phyloP scores from a whole-genome alignment of 2,329 filamentous ascomycete genomes.

The Thielaviopsis ethacetica region DNA sequence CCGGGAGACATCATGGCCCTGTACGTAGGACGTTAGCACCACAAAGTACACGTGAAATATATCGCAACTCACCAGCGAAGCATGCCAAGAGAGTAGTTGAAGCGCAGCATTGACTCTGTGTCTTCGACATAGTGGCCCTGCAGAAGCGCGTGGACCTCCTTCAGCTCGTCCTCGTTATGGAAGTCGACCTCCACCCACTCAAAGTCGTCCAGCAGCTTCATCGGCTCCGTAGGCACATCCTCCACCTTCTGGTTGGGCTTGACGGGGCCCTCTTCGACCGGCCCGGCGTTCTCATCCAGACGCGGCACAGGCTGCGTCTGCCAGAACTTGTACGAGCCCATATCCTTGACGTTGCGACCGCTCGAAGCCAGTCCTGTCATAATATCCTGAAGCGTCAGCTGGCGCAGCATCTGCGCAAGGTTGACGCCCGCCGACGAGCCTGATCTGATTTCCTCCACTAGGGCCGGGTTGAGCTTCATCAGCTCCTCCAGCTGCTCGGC shows the following conservation, averaged over 20 bases:
- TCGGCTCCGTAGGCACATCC: conserved; percentile 61
- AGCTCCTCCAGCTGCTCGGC: conserved; percentile 47
- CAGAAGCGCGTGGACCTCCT: conserved; percentile 82
- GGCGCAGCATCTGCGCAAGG: conserved; percentile 38
- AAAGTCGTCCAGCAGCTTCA: conserved; percentile 63
- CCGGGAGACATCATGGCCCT: conserved; percentile 90
- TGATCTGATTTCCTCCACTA: conserved; percentile 40
- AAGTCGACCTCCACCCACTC: conserved; percentile 91
- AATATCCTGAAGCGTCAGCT: conserved; percentile 52
- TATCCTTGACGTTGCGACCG: conserved; percentile 86
- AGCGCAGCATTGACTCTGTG: conserved; percentile 90
- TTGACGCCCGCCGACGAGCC: conserved; percentile 23
- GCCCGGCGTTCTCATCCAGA: conserved; percentile 43
- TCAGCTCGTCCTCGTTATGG: conserved; percentile 57
- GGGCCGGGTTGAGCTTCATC: conserved; percentile 54
- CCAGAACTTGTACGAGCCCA: conserved; percentile 98
- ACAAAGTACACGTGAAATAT: background rate
- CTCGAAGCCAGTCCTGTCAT: conserved; percentile 60
- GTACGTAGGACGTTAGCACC: background rate
- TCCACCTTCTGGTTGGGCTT: conserved; percentile 56
- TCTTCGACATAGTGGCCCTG: conserved; percentile 96
- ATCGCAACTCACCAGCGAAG: conserved; percentile 57
- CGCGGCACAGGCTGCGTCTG: conserved; percentile 87
- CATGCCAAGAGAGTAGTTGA: conserved; percentile 84
- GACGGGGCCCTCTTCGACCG: conserved; percentile 65